Conservation (phyloP, 495 filamentous ascomycete genomes). For the Neurospora sp. region DNA sequence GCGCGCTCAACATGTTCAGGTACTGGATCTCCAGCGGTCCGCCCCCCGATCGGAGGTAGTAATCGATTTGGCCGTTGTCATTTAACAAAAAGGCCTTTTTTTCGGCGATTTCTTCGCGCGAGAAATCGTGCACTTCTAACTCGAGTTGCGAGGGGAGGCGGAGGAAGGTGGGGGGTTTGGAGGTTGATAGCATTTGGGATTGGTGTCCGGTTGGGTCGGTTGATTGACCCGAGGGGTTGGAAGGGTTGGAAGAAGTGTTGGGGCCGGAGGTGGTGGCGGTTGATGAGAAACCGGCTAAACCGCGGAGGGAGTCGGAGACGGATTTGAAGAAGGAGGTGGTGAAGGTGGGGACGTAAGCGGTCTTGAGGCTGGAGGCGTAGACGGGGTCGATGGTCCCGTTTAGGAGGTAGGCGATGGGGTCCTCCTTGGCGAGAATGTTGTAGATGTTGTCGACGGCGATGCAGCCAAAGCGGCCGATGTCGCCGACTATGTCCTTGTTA, state of each 20-base stretch:
- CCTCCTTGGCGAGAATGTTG: conserved; percentile 65
- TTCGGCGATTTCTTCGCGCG: conserved; percentile 85
- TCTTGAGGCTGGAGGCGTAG: conserved; percentile 67
- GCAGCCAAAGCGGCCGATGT: conserved; percentile 74
- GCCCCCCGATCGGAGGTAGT: conserved; percentile 65
- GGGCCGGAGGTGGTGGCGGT: conserved; percentile 4
- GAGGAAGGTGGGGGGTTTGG: conserved; percentile 29
- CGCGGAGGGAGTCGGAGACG: conserved; percentile 54
- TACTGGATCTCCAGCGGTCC: conserved; percentile 90
- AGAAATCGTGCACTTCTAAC: conserved; percentile 91
- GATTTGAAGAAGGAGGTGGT: conserved; percentile 56
- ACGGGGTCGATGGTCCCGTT: conserved; percentile 79
- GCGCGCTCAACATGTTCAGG: conserved; percentile 93
- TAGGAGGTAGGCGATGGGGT: conserved; percentile 78
- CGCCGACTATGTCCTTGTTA: conserved; percentile 58
- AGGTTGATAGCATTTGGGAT: background rate
- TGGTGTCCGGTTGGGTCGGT: background rate
- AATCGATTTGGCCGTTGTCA: conserved; percentile 94
- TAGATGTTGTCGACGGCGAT: conserved; percentile 92
- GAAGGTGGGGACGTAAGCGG: conserved; percentile 66
- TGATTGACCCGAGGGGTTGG: background rate
- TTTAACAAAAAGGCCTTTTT: conserved; percentile 80
- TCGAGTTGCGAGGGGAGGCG: conserved; percentile 86
- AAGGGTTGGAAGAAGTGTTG: background rate
- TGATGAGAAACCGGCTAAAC: conserved; percentile 20